A percentile compares a stretch with the other conserved stretches of the same genome.
phyloP scores from a whole-genome alignment of 768 basidiomycete genomes.

The Phylloporus scabripes region DNA sequence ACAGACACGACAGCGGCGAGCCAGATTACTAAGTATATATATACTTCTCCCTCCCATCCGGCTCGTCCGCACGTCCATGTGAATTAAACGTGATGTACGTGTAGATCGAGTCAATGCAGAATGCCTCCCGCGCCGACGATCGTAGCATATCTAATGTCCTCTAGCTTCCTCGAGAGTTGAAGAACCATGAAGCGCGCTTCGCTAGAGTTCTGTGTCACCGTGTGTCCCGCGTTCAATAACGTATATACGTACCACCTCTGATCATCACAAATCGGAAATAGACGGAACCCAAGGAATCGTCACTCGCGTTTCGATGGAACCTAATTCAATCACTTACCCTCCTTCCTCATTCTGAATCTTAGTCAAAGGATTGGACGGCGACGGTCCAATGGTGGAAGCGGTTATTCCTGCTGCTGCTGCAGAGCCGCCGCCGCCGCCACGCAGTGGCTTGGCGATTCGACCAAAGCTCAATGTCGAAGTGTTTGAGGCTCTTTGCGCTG shows the following conservation, averaged over 20 bases:
- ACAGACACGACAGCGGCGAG: conserved; percentile 9
- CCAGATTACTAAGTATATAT: conserved; percentile 28
- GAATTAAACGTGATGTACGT: conserved; percentile 25
- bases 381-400: conserved; percentile 36
- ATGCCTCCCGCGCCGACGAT: conserved; percentile 10
- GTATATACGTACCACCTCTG: conserved; percentile 31
- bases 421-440: conserved; percentile 76
- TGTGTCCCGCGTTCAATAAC: conserved; percentile 13
- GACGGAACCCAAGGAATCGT: conserved; percentile 16
- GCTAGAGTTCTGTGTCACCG: conserved; percentile 43
- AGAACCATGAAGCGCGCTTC: conserved; percentile 93
- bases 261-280: conserved; percentile 18
- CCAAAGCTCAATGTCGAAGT: conserved; percentile 78
- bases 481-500: conserved; percentile 72
- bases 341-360: conserved; percentile 80
- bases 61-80: neutral
- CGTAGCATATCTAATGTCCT: conserved; percentile 10
- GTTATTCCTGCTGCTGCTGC: conserved; percentile 35
- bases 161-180: conserved; percentile 66
- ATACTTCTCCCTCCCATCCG: conserved; percentile 5
- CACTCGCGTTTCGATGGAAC: conserved; percentile 8
- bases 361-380: conserved; percentile 57
- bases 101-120: conserved; percentile 25
- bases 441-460: conserved; percentile 92
- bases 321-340: conserved; percentile 41